These are phyloP conservation scores for Trypanosoma conorhini DNA, from an alignment of 208 protist genomes.

Conservation along the genomic window DNA sequence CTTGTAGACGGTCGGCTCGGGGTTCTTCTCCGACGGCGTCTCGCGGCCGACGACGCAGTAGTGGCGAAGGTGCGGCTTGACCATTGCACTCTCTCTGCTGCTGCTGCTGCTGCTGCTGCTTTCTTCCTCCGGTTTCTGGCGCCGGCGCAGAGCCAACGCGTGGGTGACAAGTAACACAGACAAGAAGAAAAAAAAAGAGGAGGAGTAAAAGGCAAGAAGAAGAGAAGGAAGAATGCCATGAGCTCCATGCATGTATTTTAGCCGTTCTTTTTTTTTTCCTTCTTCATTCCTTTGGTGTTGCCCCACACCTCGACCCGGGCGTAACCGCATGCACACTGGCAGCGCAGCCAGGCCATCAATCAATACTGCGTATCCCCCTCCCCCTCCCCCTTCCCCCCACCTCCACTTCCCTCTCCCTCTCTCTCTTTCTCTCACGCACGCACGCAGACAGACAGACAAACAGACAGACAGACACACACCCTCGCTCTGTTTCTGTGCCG, in stretches of 20 bases:
- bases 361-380: neutral
- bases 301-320: neutral
- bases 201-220: conserved; percentile 9
- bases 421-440: no score
- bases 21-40: conserved; percentile 77
- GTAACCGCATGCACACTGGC: no score
- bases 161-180: neutral
- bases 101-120: neutral
- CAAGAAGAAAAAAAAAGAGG: conserved; percentile 21
- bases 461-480: no score
- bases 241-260: neutral
- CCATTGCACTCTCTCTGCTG: conserved; percentile 25
- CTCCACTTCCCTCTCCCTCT: no score
- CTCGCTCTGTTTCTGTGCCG: no score
- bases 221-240: no score
- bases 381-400: neutral
- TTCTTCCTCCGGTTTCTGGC: conserved; percentile 14
- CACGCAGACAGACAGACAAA: no score
- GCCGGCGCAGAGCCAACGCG: neutral
- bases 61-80: conserved; percentile 93
- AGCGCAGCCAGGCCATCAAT: no score
- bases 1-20: conserved; percentile 92
- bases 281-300: neutral
- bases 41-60: conserved; percentile 91
- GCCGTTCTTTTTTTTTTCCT: neutral